A percentile compares a stretch with the other conserved stretches of the same genome.
Conservation (phyloP, 345 rosid genomes). For the Pugionium cornutum region DNA sequence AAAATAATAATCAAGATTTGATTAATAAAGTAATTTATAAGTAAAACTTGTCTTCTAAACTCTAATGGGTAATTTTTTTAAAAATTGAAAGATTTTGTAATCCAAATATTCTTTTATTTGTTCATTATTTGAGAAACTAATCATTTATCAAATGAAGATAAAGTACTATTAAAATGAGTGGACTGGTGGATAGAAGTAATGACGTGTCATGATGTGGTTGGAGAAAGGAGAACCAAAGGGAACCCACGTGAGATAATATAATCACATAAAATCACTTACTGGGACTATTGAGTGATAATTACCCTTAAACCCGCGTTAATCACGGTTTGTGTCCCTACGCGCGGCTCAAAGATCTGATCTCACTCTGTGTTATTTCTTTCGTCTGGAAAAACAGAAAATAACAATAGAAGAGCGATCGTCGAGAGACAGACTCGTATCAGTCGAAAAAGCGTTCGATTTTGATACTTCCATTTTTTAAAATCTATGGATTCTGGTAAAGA, state of each 20-base stretch:
- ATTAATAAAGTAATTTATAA: too few relatives aligned
- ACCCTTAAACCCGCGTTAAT: slow-evolving; percentile 25
- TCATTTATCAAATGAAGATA: slow-evolving; percentile 23
- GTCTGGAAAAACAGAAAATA: not conserved
- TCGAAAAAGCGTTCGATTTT: slow-evolving; percentile 22
- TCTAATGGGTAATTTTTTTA: too few relatives aligned
- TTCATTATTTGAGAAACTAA: not conserved
- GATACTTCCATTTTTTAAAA: not conserved
- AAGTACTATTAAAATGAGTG: slow-evolving; percentile 35
- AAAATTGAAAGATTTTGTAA: too few relatives aligned
- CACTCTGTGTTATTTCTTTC: slow-evolving; percentile 4
- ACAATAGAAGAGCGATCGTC: slow-evolving; percentile 17
- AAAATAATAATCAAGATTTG: too few relatives aligned
- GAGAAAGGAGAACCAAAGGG: not conserved
- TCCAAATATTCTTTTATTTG: too few relatives aligned
- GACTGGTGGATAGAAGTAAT: slow-evolving; percentile 32
- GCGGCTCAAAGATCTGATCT: slow-evolving; percentile 22
- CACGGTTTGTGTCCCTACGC: slow-evolving; percentile 34
- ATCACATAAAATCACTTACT: slow-evolving; percentile 23
- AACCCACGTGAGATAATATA: slow-evolving; percentile 27
- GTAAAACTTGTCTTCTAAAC: too few relatives aligned
- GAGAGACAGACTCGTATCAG: slow-evolving; percentile 21
- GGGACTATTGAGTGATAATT: slow-evolving; percentile 1
- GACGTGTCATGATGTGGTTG: slow-evolving; percentile 29
- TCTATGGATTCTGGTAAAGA: slow-evolving; percentile 49